Conservation (phyloP, 257 asterid genomes). For the Gynochthodes officinalis region DNA sequence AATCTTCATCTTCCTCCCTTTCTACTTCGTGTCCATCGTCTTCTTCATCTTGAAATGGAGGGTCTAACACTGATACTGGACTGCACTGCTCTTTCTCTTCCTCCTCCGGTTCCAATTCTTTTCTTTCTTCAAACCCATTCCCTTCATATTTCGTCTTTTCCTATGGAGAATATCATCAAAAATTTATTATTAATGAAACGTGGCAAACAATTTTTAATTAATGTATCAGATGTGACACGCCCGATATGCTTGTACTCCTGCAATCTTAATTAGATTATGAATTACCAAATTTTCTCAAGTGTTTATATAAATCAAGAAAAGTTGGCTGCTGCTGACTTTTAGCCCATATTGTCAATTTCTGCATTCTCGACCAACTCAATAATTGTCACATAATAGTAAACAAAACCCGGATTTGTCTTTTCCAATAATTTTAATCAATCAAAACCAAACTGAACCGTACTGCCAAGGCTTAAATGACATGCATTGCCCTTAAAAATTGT, state of each 20-base stretch:
- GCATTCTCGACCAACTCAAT: not conserved
- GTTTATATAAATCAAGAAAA: constrained; percentile 9
- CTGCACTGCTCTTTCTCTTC: constrained; percentile 83
- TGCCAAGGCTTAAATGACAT: constrained; percentile 9
- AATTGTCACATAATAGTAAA: constrained; percentile 22
- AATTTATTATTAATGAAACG: too few relatives aligned
- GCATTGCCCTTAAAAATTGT: constrained; percentile 11
- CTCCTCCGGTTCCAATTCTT: constrained; percentile 36
- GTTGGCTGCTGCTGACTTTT: constrained; percentile 21
- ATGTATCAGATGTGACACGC: not conserved
- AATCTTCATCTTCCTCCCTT: constrained; percentile 35
- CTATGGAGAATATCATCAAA: constrained; percentile 3
- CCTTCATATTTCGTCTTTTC: constrained; percentile 21
- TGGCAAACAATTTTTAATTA: too few relatives aligned
- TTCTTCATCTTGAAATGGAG: constrained; percentile 65
- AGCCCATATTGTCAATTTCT: not conserved
- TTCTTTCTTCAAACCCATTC: constrained; percentile 9
- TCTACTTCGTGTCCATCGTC: constrained; percentile 34
- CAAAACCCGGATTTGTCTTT: constrained; percentile 40
- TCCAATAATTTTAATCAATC: constrained; percentile 11
- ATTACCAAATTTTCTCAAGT: not conserved
- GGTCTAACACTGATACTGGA: constrained; percentile 71
- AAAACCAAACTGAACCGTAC: too few relatives aligned
- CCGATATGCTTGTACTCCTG: not conserved
- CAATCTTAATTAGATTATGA: not conserved